Evolutionary conservation across 2,329 filamentous ascomycete genomes (phyloP), one percentile per base, ranked within the genome.

Genomic region (Fusarium tupiense): DNA sequence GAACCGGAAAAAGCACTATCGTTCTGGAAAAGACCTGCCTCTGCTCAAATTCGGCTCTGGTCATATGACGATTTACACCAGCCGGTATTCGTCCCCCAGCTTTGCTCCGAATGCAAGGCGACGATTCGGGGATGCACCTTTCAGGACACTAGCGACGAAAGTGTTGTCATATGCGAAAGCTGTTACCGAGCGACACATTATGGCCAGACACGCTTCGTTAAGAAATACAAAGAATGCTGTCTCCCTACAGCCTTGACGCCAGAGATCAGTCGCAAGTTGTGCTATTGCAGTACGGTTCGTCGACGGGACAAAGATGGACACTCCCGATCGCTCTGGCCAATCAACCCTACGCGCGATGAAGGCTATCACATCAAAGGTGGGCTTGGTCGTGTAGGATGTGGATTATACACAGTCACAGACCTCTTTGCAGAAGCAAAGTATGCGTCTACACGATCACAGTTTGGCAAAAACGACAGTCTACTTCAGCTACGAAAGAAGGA

Each of bases 181-280:
- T 84, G 83, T 67, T 84, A 83, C 62, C 66, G 80, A 31, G 50
- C 67, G 8, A 64, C 69, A 2, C 75, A 80, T 61, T 80, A 81
- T 43, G 79, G 79, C 12, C 69, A 80, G 8, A 31, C 58, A 8
- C 60, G 68, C 2, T 83, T 78, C 62, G 54, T 61, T 4, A 84
- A 84, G 66, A 53, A 74, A 16, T 81, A 83, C 64, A 84, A 84
- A 58, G 77, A 82, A 40, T 82, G 77, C 56, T 76, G 80, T 29
- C 71, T 83, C 2, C 49, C 74, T 0, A 65, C 77, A 3, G 71
- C 67, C 4, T 77, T 83, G 12, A 77, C 78, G 1, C 69, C 77
- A 2, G 70, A 73, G 2, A 72, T 69, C 1, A 78, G 77, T 43
- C 65, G 75, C 8, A 72, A 69, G 40, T 76, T 82, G 6, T 82